Base-by-base conservation (phyloP, 768 basidiomycete species). In the Amanita subjunquillea region DNA sequence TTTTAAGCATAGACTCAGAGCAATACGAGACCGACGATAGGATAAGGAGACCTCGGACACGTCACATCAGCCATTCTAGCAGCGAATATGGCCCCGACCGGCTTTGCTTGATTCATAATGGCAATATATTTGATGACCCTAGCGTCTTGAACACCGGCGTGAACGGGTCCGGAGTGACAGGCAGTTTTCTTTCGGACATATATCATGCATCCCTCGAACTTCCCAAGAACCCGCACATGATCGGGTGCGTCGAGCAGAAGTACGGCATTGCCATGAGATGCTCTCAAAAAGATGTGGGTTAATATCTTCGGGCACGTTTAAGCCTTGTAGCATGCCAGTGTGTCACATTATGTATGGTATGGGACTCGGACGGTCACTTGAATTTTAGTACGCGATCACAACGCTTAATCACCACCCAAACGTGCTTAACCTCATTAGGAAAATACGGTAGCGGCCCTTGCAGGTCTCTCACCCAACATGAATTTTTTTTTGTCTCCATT, bases 351-450 rank as follows among this genome's bases (percentile, higher is more conserved):
- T 37, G 30, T 23, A 38, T 25, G 12, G 30, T 23, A 38, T 25
- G 20, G 25, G 27, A 25, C 6, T 39, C 25, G 9, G 15, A 40
- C 48, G 48, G 48, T 40, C 48, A 27, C 48, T 50, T 50, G 38
- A 50, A 38, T 38, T 50, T 40, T 27, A 29, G 48, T 25, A 7
- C 20, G n/a, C 38, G 27, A 27, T 40, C 22, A 50, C 39, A 50
- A 50, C 48, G 48, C 48, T 23, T 50, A 50, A 50, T 39, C 48
- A 40, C 48, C 48, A 50, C 38, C 9, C 25, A 27, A 27, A 38
- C 10, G 41, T 15, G 29, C 29, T 44, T 44, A 15, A 30, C 43
- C 25, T 23, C n/a, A 0, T 46, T 17, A 29, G 44, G 29, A 8
- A 29, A 20, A 12, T 32, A 3, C 9, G 2, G 25, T 34, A 36